Evolutionary conservation across 768 basidiomycete species (phyloP).

Genomic region (Mycena vitilis): DNA sequence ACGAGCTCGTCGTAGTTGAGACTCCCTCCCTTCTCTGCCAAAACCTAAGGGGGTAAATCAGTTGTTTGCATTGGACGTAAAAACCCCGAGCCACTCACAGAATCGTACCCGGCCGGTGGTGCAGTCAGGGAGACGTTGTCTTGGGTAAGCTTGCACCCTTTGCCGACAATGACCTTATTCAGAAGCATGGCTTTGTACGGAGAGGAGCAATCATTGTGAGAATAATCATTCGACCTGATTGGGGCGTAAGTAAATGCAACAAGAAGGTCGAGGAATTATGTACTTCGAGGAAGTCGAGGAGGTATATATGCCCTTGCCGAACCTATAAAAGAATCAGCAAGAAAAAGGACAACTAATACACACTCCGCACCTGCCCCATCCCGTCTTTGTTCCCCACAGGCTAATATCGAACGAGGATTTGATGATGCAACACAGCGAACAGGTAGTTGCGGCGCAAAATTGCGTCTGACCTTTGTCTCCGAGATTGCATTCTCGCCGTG

Average conservation of each 20-base stretch:
- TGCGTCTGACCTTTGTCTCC: conserved; percentile 70
- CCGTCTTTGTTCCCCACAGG: conserved; percentile 75
- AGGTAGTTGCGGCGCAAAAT: conserved; percentile 67
- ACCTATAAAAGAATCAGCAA: conserved; percentile 50
- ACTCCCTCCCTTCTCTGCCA: conserved; percentile 74
- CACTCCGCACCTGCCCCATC: conserved; percentile 70
- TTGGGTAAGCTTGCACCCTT: conserved; percentile 72
- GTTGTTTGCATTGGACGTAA: neutral
- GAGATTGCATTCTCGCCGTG: conserved; percentile 70
- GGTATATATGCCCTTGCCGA: conserved; percentile 79
- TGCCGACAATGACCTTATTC: conserved; percentile 80
- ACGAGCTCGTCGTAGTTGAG: conserved; percentile 80
- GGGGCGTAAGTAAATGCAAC: neutral
- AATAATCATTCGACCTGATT: conserved; percentile 75
- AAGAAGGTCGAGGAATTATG: conserved; percentile 31
- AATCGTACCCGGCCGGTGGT: conserved; percentile 74
- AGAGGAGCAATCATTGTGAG: conserved; percentile 66
- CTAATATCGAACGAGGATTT: conserved; percentile 72
- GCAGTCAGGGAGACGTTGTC: conserved; percentile 66
- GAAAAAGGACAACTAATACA: neutral
- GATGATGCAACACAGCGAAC: conserved; percentile 74
- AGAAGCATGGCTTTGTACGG: conserved; percentile 73
- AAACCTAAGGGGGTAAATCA: conserved; percentile 54
- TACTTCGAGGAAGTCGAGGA: conserved; percentile 84
- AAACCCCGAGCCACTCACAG: conserved; percentile 57